Base-by-base conservation (phyloP, 2,329 filamentous ascomycete species). In the Venturia nashicola region DNA sequence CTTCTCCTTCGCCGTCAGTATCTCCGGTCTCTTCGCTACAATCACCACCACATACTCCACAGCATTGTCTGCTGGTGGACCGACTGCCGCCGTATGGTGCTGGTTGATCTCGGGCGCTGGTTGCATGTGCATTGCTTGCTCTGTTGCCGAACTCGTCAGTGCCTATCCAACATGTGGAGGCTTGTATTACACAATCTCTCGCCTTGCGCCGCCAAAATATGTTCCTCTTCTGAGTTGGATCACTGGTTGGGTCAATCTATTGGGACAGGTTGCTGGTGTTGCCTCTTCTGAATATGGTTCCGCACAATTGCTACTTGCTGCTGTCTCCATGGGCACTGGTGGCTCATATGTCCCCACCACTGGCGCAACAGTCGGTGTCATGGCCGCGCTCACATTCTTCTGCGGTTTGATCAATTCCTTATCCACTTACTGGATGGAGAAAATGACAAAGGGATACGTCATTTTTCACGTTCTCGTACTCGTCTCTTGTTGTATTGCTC, bases 1-100 rank as follows among this genome's bases (percentile, higher is more conserved):
- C 66, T 83, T 86, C 72, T 84, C 82, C 62, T 86, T 85, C 68
- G 83, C 83, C 61, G 79, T 85, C 68, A 80, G 77, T 68, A 82
- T 85, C 68, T 79, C 76, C 60, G 82, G 82, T 54, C 75, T 84
- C 23, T 84, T 82, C 68, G 77, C 81, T 36, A 83, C 81, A 9
- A 77, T 82, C 65, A 78, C 80, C 68, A 83, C 82, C 3, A 84
- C 82, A 40, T 82, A 83, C 68, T 75, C 74, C 14, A 83, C 80
- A 68, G 81, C 82, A 1, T 74, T 84, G 34, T 72, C 74, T 54
- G 81, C 81, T 16, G 81, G 81, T 66, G 82, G 82, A 61, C 76
- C 79, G 43, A 78, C 81, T 32, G 77, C 81, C 7, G 80, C 77
- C 8, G 77, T 85, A 5, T 85, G 82, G 82, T 83, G 79, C 70